Evolutionary conservation across 306 rosid genomes (phyloP), one percentile per base, ranked within the genome.

Genomic region (Macrotyloma uniflorum): DNA sequence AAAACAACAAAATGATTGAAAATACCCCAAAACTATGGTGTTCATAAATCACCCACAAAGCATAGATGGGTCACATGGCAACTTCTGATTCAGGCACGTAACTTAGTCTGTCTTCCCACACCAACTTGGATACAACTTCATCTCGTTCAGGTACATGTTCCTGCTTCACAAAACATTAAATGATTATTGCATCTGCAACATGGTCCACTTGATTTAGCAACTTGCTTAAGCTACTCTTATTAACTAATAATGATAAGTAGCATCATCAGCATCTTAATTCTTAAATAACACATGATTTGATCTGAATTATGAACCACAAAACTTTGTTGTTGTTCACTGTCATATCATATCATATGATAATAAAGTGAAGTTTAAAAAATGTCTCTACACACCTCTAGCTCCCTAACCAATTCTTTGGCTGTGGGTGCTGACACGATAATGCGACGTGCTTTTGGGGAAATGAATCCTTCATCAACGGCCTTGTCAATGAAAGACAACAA

Each of bases 381-480:
- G 64, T 35, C n/a, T 24, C 49, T 51, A 3, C 58, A 64, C 51
- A 96, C 99, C 98, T 96, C 99, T 8, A 96, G 92, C 75, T 88
- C 93, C 80, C 87, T 84, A 80, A 96, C 93, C 83, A 96, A 80
- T 45, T 91, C 86, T 40, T 88, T 87, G 85, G 99, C 96, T 13
- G 99, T 91, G 82, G 99, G 91, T 28, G 99, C 98, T 38, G 99
- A 96, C 86, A 96, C 93, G 80, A 93, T 93, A 74, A 96, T 96
- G 53, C 93, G 99, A 86, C 99, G 99, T 75, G 99, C 99, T 35
- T 86, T 91, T 19, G 94, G 94, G 5, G 99, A 93, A 46, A 96
- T 84, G 79, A 96, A 96, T 85, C 99, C 99, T 91, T 96, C 99
- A 86, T 93, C 99, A 68, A 96, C 97, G 63, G 99, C 98, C 85